These are phyloP conservation scores for Arthrobotrys sphaeroides DNA, from an alignment of 2,329 filamentous ascomycete species.

Conservation along the genomic window DNA sequence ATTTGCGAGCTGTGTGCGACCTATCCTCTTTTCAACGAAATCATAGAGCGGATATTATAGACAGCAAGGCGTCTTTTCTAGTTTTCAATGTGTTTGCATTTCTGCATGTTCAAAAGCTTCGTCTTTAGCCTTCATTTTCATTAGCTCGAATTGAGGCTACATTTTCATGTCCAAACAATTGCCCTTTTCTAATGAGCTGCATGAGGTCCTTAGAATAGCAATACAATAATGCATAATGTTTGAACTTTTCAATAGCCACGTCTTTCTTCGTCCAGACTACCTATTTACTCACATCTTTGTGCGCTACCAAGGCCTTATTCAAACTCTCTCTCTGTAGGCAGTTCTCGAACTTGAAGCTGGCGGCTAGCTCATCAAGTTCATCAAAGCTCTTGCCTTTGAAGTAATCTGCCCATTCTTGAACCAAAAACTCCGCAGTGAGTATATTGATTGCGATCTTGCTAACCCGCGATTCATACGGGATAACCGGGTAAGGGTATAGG, in stretches of 20 bases:
- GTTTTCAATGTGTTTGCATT: neutral
- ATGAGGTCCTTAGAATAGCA: neutral
- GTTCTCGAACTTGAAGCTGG: conserved; percentile 67
- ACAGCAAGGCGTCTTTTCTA: neutral
- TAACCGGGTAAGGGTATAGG: conserved; percentile 64
- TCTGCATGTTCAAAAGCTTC: neutral
- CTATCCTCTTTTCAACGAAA: neutral
- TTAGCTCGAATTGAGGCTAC: too few relatives aligned
- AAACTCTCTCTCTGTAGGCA: conserved; percentile 66
- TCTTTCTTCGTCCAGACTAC: neutral
- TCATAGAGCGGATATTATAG: neutral
- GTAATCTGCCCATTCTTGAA: conserved; percentile 68
- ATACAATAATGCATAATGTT: conserved; percentile 5
- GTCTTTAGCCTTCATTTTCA: too few relatives aligned
- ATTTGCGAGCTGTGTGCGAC: neutral
- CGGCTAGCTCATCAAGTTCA: conserved; percentile 67
- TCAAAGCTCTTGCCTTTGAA: conserved; percentile 66
- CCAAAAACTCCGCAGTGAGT: conserved; percentile 66
- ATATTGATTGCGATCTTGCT: conserved; percentile 64
- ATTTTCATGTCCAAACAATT: neutral
- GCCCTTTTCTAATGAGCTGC: neutral
- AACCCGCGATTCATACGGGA: conserved; percentile 66
- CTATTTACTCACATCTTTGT: conserved; percentile 54
- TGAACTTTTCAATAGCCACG: neutral
- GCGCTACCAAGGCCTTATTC: conserved; percentile 61